Percentiles rank a stretch among this genome's conserved stretches.
phyloP scores from a whole-genome alignment of 208 protist genomes.

The Trichomonas tenax region DNA sequence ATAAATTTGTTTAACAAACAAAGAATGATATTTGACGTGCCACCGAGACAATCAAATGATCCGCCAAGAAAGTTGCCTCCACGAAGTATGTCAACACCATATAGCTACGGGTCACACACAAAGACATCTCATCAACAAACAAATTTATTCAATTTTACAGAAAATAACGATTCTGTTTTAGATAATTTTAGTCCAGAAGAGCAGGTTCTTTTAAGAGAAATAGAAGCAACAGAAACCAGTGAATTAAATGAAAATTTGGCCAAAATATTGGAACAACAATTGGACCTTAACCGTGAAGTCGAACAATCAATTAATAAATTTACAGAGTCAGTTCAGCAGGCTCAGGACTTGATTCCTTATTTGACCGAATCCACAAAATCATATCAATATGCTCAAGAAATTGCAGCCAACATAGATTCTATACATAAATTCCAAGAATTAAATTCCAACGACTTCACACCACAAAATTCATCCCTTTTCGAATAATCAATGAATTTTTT shows the following conservation, averaged over 20 bases:
- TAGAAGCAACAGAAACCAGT: neutral
- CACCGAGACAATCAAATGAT: neutral
- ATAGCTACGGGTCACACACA: neutral
- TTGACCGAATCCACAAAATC: neutral
- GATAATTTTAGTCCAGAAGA: neutral
- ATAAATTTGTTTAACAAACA: too few species aligned
- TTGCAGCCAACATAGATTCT: neutral
- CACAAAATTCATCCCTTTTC: neutral
- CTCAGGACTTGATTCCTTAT: neutral
- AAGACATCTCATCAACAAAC: neutral
- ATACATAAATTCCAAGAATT: neutral
- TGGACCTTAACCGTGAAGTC: neutral
- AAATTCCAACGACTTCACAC: neutral
- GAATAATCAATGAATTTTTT: neutral
- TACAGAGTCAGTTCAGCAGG: neutral
- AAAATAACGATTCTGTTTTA: neutral
- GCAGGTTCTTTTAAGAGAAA: neutral
- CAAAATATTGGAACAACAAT: neutral
- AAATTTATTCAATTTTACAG: neutral
- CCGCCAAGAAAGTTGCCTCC: neutral
- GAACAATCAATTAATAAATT: neutral
- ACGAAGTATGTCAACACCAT: neutral
- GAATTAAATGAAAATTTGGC: neutral
- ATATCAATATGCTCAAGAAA: neutral
- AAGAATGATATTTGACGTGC: neutral